Conservation (phyloP, 306 rosid species). For the Medicago arabica region DNA sequence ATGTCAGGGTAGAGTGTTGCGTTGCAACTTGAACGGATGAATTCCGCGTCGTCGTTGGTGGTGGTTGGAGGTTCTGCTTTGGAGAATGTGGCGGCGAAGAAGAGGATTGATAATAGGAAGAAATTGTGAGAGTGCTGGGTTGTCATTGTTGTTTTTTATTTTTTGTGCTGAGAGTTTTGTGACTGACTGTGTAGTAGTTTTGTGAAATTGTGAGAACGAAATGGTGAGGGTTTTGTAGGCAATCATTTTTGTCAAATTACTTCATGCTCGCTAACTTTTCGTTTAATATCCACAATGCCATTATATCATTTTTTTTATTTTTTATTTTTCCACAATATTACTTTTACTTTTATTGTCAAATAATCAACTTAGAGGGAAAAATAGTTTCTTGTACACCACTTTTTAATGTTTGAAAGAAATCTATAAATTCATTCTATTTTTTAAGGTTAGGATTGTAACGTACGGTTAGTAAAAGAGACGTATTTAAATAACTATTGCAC, state of each 20-base stretch:
- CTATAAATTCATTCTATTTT: neutral
- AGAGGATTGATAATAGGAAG: slow-evolving; percentile 10
- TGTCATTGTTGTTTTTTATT: slow-evolving; percentile 35
- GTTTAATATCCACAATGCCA: slow-evolving; percentile 30
- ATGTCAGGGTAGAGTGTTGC: slow-evolving; percentile 82
- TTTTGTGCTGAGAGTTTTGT: neutral
- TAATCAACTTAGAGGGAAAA: too few relatives aligned
- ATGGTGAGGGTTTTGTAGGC: slow-evolving; percentile 46
- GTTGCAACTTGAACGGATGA: slow-evolving; percentile 82
- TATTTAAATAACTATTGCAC: neutral
- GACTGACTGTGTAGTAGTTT: too few relatives aligned
- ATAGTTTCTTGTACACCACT: neutral
- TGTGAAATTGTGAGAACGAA: neutral
- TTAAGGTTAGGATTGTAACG: neutral
- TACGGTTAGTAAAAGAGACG: neutral
- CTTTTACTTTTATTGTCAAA: too few relatives aligned
- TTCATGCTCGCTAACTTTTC: neutral
- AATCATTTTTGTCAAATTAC: slow-evolving; percentile 13
- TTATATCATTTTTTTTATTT: too few relatives aligned
- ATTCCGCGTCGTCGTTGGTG: slow-evolving; percentile 40
- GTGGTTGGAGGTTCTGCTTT: neutral
- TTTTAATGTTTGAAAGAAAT: neutral
- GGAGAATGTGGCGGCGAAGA: slow-evolving; percentile 41
- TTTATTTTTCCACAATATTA: too few relatives aligned
- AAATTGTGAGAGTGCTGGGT: slow-evolving; percentile 31